Conservation (phyloP, 2,329 filamentous ascomycete species). For the Colletotrichum tamarilloi region DNA sequence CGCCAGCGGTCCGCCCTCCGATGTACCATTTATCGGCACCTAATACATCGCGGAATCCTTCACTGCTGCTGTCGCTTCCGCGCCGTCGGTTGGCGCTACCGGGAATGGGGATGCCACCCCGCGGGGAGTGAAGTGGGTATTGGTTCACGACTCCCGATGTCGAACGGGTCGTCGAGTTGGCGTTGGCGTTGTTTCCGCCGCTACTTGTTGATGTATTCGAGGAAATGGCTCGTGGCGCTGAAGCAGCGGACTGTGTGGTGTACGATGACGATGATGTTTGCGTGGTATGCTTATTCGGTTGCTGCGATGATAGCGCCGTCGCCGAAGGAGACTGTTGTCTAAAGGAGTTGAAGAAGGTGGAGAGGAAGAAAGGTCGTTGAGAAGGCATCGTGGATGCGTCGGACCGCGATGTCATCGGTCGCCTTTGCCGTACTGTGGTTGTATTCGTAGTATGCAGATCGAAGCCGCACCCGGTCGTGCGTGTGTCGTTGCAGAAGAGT, state of each 20-base stretch:
- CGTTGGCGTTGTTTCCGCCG: background rate
- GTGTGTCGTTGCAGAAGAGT: background rate
- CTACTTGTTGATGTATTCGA: conserved; percentile 20
- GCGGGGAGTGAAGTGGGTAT: conserved; percentile 43
- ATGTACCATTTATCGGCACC: conserved; percentile 86
- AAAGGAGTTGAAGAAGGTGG: conserved; percentile 67
- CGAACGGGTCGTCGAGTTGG: conserved; percentile 34
- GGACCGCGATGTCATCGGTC: background rate
- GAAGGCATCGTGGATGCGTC: conserved; percentile 55
- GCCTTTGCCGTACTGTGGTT: conserved; percentile 1
- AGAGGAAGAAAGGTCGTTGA: conserved; percentile 67
- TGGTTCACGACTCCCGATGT: conserved; percentile 42
- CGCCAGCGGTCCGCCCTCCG: conserved; percentile 77
- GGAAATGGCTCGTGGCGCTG: conserved; percentile 33
- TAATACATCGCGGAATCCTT: conserved; percentile 79
- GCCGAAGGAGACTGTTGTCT: conserved; percentile 55
- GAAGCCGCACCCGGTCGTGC: background rate
- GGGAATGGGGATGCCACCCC: conserved; percentile 53
- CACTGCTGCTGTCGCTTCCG: conserved; percentile 79
- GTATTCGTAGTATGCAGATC: background rate
- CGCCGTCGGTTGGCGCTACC: conserved; percentile 58
- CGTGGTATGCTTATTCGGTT: conserved; percentile 35
- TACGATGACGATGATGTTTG: conserved; percentile 28
- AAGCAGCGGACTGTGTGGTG: conserved; percentile 30
- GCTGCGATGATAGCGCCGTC: conserved; percentile 27